Conservation (phyloP, 257 asterid genomes). For the Solanum microdontum region DNA sequence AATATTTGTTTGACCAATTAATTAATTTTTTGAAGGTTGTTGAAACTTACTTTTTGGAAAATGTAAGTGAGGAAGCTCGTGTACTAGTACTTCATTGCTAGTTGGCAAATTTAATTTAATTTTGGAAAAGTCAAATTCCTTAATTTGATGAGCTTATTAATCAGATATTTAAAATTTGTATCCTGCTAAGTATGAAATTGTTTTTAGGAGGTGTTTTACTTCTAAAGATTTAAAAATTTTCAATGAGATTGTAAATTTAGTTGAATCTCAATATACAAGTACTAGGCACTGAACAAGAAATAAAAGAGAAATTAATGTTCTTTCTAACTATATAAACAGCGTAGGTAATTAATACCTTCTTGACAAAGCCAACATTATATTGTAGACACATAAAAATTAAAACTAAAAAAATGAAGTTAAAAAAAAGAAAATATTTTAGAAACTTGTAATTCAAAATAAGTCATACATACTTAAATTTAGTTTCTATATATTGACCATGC, state of each 20-base stretch:
- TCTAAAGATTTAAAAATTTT: fast-evolving
- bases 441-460: not conserved
- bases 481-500: not conserved
- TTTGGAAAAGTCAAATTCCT: not conserved
- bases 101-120: not conserved
- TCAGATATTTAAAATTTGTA: fast-evolving
- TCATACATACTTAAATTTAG: fast-evolving
- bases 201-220: not conserved
- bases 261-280: fast-evolving
- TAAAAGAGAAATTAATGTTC: not conserved
- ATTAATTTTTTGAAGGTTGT: not conserved
- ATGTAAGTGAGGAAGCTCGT: constrained; percentile 17
- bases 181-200: fast-evolving
- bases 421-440: not conserved
- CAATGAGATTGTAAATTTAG: fast-evolving
- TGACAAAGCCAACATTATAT: not conserved
- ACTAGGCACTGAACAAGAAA: not conserved
- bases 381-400: not conserved
- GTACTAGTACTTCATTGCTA: constrained; percentile 4
- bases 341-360: not conserved
- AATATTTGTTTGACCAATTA: constrained; percentile 21
- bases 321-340: not conserved
- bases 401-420: not conserved
- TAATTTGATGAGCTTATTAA: not conserved
- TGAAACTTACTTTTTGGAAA: not conserved